phyloP scores from a whole-genome alignment of 331 rosid genomes.

The Quercus lobata region DNA sequence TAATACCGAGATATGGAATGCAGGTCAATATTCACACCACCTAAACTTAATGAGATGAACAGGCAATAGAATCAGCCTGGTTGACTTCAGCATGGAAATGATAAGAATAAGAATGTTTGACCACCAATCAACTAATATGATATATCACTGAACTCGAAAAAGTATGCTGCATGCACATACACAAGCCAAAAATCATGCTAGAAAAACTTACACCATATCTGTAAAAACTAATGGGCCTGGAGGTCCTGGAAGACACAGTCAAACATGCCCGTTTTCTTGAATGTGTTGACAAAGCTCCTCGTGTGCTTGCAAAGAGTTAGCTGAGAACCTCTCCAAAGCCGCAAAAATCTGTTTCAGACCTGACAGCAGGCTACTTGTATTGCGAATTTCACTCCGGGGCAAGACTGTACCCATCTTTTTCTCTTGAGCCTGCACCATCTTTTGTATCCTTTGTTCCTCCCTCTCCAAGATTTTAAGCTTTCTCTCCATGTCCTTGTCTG shows the following conservation, averaged over 20 bases:
- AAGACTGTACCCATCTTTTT: constrained; percentile 24
- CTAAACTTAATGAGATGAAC: background rate
- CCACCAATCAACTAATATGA: background rate
- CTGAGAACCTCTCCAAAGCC: constrained; percentile 55
- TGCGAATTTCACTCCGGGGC: constrained; percentile 28
- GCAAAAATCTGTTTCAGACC: constrained; percentile 49
- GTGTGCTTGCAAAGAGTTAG: constrained; percentile 40
- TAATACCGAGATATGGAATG: background rate
- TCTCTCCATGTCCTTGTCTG: constrained; percentile 55
- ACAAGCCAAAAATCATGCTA: background rate
- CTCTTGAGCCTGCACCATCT: constrained; percentile 37
- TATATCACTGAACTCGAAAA: background rate
- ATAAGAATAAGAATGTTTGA: background rate
- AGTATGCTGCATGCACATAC: no score
- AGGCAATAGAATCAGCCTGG: background rate
- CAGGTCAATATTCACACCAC: background rate
- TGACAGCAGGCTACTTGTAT: constrained; percentile 22
- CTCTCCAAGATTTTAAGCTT: constrained; percentile 39
- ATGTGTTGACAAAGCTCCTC: constrained; percentile 55
- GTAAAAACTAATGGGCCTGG: background rate
- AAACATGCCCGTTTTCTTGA: constrained; percentile 24
- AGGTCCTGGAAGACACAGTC: background rate
- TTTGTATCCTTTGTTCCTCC: constrained; percentile 57
- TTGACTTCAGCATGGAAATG: background rate
- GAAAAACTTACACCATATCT: background rate